phyloP scores from a whole-genome alignment of 352 stramenopile species.

The Phytophthora meadii region DNA sequence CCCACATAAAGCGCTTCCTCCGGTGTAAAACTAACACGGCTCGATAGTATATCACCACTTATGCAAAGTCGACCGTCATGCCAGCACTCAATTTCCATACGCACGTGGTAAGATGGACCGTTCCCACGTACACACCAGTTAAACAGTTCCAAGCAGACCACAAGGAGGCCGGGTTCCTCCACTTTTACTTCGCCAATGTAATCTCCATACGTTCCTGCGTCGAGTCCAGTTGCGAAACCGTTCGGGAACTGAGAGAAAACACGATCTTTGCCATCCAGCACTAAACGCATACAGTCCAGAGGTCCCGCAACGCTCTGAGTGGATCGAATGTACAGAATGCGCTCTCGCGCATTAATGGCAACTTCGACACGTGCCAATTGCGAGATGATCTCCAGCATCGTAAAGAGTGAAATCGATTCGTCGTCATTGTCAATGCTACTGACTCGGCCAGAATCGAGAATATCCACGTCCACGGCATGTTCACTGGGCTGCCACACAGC shows the following conservation, averaged over 20 bases:
- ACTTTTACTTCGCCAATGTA: slow-evolving; percentile 59
- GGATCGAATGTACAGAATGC: slow-evolving; percentile 44
- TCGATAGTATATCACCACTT: slow-evolving; percentile 47
- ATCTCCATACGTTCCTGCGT: slow-evolving; percentile 44
- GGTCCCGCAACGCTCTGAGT: slow-evolving; percentile 25
- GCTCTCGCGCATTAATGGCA: slow-evolving; percentile 36
- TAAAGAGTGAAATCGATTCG: slow-evolving; percentile 38
- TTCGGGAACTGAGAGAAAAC: slow-evolving; percentile 61
- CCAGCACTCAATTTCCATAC: slow-evolving; percentile 54
- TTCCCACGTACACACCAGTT: slow-evolving; percentile 31
- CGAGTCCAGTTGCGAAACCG: slow-evolving; percentile 36
- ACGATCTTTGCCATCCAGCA: slow-evolving; percentile 63
- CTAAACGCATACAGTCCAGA: slow-evolving; percentile 43
- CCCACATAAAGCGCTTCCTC: slow-evolving; percentile 39
- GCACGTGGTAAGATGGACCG: slow-evolving; percentile 43
- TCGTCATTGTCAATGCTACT: slow-evolving; percentile 3
- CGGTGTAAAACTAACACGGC: slow-evolving; percentile 24
- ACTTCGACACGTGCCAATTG: slow-evolving; percentile 49
- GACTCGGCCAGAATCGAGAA: background rate
- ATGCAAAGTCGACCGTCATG: slow-evolving; percentile 50
- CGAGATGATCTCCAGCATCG: slow-evolving; percentile 51
- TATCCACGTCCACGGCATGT: slow-evolving; percentile 6
- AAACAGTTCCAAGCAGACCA: slow-evolving; percentile 58
- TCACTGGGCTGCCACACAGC: slow-evolving; percentile 46
- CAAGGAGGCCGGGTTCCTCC: slow-evolving; percentile 42